Percentiles rank a stretch among this genome's conserved stretches.
phyloP scores from a whole-genome alignment of 2,329 filamentous ascomycete genomes.

The Fusarium sp. region DNA sequence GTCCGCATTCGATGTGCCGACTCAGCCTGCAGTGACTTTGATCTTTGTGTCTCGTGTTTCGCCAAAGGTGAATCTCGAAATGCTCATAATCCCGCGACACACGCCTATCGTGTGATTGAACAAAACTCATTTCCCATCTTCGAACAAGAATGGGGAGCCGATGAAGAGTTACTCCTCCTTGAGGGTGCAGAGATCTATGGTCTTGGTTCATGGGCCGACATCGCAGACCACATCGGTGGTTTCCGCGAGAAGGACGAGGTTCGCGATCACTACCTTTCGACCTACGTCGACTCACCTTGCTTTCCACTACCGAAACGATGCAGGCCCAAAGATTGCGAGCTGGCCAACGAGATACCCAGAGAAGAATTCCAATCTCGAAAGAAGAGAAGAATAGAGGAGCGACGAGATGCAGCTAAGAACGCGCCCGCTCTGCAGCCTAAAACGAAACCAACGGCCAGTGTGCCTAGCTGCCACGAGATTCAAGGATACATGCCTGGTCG shows the following conservation, averaged over 20 bases:
- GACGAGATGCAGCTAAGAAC: slow-evolving; percentile 87
- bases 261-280: slow-evolving; percentile 89
- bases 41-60: slow-evolving; percentile 97
- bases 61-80: slow-evolving; percentile 82
- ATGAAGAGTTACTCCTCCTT: slow-evolving; percentile 92
- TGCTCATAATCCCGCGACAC: slow-evolving; percentile 86
- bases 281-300: slow-evolving; percentile 82
- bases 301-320: slow-evolving; percentile 91
- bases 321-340: slow-evolving; percentile 80
- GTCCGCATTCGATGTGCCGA: slow-evolving; percentile 95
- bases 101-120: slow-evolving; percentile 93
- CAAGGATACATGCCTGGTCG: slow-evolving; percentile 99
- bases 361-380: slow-evolving; percentile 95
- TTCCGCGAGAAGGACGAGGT: slow-evolving; percentile 96
- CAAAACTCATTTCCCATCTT: slow-evolving; percentile 99
- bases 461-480: slow-evolving; percentile 96
- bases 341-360: slow-evolving; percentile 83
- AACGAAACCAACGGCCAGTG: slow-evolving; percentile 94
- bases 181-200: slow-evolving; percentile 98
- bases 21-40: slow-evolving; percentile 87
- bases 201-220: slow-evolving; percentile 95
- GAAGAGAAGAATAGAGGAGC: slow-evolving; percentile 91
- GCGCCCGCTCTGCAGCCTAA: slow-evolving; percentile 87
- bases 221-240: slow-evolving; percentile 97
- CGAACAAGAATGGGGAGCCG: slow-evolving; percentile 93